Percentiles rank a stretch among this genome's conserved stretches.
Conservation (phyloP, 1,139 yeast species). For the Yamadazyma epiphylla region DNA sequence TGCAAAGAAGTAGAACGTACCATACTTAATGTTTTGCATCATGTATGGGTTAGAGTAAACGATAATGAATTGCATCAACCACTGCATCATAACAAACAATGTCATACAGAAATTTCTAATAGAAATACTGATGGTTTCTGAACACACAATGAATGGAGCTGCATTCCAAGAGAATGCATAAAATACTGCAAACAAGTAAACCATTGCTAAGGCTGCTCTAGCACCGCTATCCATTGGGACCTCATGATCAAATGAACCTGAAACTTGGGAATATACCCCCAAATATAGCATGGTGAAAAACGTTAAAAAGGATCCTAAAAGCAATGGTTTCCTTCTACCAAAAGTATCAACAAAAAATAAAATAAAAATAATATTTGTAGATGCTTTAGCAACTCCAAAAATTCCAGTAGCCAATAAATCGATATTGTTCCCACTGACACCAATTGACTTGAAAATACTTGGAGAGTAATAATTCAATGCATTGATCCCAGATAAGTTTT, state of each 20-base stretch:
- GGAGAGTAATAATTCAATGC: conserved; percentile 32
- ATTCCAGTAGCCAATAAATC: conserved; percentile 54
- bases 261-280: conserved; percentile 35
- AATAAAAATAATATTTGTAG: conserved; percentile 37
- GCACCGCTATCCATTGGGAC: conserved; percentile 38
- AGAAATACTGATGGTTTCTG: conserved; percentile 41
- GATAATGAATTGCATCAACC: conserved; percentile 47
- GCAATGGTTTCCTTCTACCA: conserved; percentile 44
- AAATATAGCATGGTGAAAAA: conserved; percentile 46
- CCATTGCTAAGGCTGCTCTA: conserved; percentile 42
- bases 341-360: conserved; percentile 40
- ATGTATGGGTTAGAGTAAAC: conserved; percentile 42
- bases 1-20: conserved; percentile 41
- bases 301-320: conserved; percentile 40
- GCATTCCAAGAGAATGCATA: conserved; percentile 43
- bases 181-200: conserved; percentile 41
- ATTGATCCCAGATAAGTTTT: conserved; percentile 28
- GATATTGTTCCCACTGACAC: conserved; percentile 27
- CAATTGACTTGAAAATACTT: conserved; percentile 24
- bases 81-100: conserved; percentile 37
- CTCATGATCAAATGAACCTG: conserved; percentile 23
- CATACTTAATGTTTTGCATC: conserved; percentile 34
- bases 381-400: conserved; percentile 48
- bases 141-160: conserved; percentile 43
- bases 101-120: conserved; percentile 38